phyloP scores from a whole-genome alignment of 2,329 filamentous ascomycete species.

The Tolypocladium album region DNA sequence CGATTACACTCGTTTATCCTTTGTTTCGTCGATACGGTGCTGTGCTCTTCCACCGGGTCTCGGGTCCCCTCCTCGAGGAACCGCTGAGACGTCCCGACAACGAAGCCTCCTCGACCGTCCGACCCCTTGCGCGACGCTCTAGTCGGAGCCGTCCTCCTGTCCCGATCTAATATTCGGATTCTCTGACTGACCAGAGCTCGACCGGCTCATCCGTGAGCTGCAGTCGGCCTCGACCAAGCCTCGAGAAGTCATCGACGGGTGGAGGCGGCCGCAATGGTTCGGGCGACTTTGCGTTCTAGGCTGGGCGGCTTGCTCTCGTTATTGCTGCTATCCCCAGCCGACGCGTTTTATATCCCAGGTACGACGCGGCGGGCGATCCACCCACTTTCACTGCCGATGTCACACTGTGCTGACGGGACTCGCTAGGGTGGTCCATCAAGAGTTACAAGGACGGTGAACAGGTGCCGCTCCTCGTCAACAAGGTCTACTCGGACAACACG shows the following conservation, averaged over 20 bases:
- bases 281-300: constrained; percentile 16
- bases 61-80: neutral
- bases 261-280: constrained; percentile 6
- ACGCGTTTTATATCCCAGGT: constrained; percentile 84
- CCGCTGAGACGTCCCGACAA: neutral
- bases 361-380: constrained; percentile 15
- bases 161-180: neutral
- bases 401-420: constrained; percentile 2
- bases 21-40: constrained; percentile 1
- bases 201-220: neutral
- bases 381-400: neutral
- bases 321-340: constrained; percentile 21
- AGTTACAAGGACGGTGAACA: constrained; percentile 67
- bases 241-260: neutral
- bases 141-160: neutral
- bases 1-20: constrained; percentile 5
- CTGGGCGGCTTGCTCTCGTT: constrained; percentile 31
- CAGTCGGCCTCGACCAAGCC: neutral
- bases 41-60: constrained; percentile 4
- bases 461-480: constrained; percentile 82
- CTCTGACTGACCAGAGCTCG: neutral
- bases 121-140: neutral
- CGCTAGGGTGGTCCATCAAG: constrained; percentile 65
- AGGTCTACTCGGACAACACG: constrained; percentile 81
- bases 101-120: neutral